Evolutionary conservation across 1,284 basidiomycete genomes (phyloP).

Genomic region (Irpex rosettiformis): DNA sequence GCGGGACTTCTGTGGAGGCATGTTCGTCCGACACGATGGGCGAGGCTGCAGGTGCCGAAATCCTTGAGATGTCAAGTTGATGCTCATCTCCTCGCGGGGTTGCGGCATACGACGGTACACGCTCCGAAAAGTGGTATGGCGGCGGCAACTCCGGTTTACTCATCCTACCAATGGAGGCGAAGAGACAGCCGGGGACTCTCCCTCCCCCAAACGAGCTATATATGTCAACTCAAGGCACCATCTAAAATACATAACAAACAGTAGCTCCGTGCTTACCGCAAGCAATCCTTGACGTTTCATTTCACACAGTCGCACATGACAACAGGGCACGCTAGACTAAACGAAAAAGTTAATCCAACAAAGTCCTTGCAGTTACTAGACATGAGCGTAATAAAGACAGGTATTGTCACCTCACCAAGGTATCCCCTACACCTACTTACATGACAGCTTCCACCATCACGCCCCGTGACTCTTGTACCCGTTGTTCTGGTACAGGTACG

Average conservation of each 20-base stretch:
- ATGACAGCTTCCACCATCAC: neutral
- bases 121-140: conserved; percentile 23
- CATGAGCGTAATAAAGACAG: neutral
- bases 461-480: neutral
- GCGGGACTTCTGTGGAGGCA: conserved; percentile 18
- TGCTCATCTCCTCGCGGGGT: conserved; percentile 24
- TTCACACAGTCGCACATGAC: neutral
- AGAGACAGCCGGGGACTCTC: neutral
- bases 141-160: neutral
- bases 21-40: conserved; percentile 11
- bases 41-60: neutral
- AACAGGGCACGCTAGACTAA: neutral
- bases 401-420: neutral
- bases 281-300: neutral
- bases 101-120: conserved; percentile 24
- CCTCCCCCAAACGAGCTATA: neutral
- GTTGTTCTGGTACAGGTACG: conserved; percentile 2
- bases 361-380: neutral
- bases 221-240: too few relatives aligned
- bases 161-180: neutral
- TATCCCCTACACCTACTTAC: neutral
- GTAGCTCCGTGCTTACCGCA: neutral
- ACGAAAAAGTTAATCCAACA: neutral
- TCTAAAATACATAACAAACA: too few relatives aligned
- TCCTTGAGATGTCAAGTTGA: conserved; percentile 22